phyloP scores from a whole-genome alignment of 2,329 filamentous ascomycete genomes.

The Clarireedia hainanense region DNA sequence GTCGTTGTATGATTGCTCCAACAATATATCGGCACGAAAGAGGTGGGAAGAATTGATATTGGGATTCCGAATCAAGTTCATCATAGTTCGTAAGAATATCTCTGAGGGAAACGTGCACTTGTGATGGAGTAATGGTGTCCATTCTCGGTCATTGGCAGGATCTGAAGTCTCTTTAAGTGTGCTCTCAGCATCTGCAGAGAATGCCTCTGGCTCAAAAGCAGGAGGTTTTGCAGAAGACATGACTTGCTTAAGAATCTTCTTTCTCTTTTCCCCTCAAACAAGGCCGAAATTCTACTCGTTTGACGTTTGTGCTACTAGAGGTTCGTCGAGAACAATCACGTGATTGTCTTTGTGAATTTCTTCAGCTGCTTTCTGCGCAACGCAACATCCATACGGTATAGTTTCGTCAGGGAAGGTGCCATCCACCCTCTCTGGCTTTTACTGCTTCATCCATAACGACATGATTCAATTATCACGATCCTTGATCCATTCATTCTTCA shows the following conservation, averaged over 20 bases:
- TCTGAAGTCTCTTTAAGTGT: conserved; percentile 31
- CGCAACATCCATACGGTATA: too few species aligned
- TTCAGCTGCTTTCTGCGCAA: too few species aligned
- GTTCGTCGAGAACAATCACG: too few species aligned
- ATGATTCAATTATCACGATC: too few species aligned
- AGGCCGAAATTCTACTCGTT: too few species aligned
- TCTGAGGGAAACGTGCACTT: conserved; percentile 54
- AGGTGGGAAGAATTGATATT: conserved; percentile 74
- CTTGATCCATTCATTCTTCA: too few species aligned
- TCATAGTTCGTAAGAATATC: conserved; percentile 59
- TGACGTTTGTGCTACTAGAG: too few species aligned
- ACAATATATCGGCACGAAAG: conserved; percentile 68
- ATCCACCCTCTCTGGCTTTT: too few species aligned
- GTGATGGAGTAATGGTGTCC: conserved; percentile 49
- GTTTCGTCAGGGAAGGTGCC: too few species aligned
- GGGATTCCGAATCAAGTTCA: conserved; percentile 69
- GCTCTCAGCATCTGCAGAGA: conserved; percentile 30
- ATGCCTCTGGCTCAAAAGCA: conserved; percentile 13
- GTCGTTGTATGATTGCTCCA: conserved; percentile 37
- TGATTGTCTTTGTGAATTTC: too few species aligned
- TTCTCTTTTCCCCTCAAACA: too few species aligned
- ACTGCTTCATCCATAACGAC: too few species aligned
- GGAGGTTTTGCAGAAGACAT: neutral
- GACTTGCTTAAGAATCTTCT: neutral
- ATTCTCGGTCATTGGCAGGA: conserved; percentile 24